These are phyloP conservation scores for Phytophthora sp. DNA, from an alignment of 352 stramenopile species.

Conservation along the genomic window DNA sequence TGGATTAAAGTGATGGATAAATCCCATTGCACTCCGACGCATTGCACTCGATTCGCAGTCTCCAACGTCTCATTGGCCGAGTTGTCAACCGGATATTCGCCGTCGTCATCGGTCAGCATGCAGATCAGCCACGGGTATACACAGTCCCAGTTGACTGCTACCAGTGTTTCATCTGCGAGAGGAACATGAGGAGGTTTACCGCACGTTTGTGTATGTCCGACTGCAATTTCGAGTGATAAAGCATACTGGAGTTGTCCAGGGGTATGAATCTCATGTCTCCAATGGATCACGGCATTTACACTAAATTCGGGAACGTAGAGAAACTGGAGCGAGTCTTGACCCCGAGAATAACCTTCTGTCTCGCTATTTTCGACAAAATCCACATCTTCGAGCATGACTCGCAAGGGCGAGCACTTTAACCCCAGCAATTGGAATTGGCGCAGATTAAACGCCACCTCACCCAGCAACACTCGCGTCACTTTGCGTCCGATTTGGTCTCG, in stretches of 20 bases:
- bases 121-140: slow-evolving; percentile 68
- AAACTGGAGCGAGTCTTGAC: slow-evolving; percentile 31
- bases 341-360: background rate
- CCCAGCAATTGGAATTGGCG: slow-evolving; percentile 62
- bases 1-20: slow-evolving; percentile 63
- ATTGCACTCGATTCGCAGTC: slow-evolving; percentile 24
- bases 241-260: slow-evolving; percentile 43
- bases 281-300: slow-evolving; percentile 36
- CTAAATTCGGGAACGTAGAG: slow-evolving; percentile 35
- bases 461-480: slow-evolving; percentile 36
- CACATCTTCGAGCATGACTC: slow-evolving; percentile 35
- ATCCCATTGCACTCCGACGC: slow-evolving; percentile 70
- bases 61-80: background rate
- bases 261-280: slow-evolving; percentile 27
- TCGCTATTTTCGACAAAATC: background rate
- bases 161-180: slow-evolving; percentile 47
- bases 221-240: slow-evolving; percentile 56
- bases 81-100: slow-evolving; percentile 13
- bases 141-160: slow-evolving; percentile 75
- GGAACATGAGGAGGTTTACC: slow-evolving; percentile 45
- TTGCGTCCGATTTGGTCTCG: slow-evolving; percentile 32
- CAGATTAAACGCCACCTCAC: slow-evolving; percentile 51
- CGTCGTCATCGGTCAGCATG: slow-evolving; percentile 55
- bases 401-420: slow-evolving; percentile 37
- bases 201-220: slow-evolving; percentile 35